A percentile compares a stretch with the other conserved stretches of the same genome.
phyloP scores from a whole-genome alignment of 495 filamentous ascomycete species.

The Podospora didyma region DNA sequence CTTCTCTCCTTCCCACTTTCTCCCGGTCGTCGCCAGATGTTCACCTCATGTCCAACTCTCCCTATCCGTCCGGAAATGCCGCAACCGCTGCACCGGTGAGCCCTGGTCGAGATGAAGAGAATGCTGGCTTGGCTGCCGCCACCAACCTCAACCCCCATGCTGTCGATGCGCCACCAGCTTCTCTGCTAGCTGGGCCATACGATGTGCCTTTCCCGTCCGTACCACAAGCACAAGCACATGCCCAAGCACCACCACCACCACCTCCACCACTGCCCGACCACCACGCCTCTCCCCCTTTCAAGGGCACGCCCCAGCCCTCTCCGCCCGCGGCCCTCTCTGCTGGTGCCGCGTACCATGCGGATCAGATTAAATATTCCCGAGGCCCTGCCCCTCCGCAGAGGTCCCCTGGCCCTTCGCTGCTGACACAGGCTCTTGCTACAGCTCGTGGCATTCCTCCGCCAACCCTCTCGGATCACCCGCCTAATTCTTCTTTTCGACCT shows the following conservation, averaged over 20 bases:
- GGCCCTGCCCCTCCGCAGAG: constrained; percentile 36
- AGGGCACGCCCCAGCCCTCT: constrained; percentile 3
- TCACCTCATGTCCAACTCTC: constrained; percentile 48
- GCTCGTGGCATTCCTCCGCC: constrained; percentile 42
- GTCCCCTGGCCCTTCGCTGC: constrained; percentile 42
- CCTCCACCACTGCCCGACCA: constrained; percentile 14
- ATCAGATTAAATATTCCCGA: constrained; percentile 45
- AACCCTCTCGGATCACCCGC: constrained; percentile 18
- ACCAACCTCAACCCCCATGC: not conserved
- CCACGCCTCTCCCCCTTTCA: constrained; percentile 8
- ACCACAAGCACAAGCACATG: constrained; percentile 24
- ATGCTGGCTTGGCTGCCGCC: constrained; percentile 11
- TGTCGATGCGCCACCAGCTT: constrained; percentile 9
- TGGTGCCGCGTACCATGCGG: constrained; percentile 28
- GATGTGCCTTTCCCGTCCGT: constrained; percentile 20
- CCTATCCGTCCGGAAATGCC: constrained; percentile 43
- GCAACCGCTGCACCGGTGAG: constrained; percentile 47
- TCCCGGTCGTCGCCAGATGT: constrained; percentile 42
- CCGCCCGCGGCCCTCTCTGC: constrained; percentile 10
- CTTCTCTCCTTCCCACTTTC: constrained; percentile 31
- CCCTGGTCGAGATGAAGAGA: constrained; percentile 26
- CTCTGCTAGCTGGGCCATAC: constrained; percentile 8
- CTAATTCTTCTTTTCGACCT: constrained; percentile 17
- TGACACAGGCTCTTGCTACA: constrained; percentile 49
- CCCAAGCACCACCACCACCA: constrained; percentile 11